Evolutionary conservation across 2,329 filamentous ascomycete species (phyloP), one percentile per base, ranked within the genome.

Genomic region (Penicillium palitans): DNA sequence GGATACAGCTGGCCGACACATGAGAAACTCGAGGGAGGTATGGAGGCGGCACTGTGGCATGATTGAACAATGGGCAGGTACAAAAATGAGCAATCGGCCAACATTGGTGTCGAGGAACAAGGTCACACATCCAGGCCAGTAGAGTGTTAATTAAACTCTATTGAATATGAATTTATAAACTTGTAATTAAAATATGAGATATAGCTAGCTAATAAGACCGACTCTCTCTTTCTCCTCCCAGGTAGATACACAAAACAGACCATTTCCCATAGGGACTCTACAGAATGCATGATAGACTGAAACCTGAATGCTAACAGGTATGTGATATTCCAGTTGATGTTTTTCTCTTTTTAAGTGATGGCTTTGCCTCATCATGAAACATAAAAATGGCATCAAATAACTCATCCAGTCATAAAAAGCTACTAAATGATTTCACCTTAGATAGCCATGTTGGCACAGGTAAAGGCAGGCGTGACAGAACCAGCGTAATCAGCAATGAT

Each of bases 401-500:
- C 21, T 9, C 6, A 44, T 35, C 24, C 15, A 15, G 15, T 21
- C 24, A 52, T 4, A 19, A 33, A 15, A 15, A 24, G 19, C 19
- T 35, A 17, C n/a, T 9, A 12, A 24, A 25, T 19, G 10, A 7
- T 5, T 17, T 2, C 8, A 19, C 19, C 13, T 73, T 71, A 82
- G n/a, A 83, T 75, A 24, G 79, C 70, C 55, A 81, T 59, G 69
- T 82, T 79, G 5, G 76, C 75, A 71, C 81, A 83, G 40, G 76
- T 79, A 58, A 83, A 83, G 3, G 80, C 79, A 12, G 80, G 80
- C 39, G 70, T 75, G 1, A 75, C 74, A 24, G 67, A 61, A 2
- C 76, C 75, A 2, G 76, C 70, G 56, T 83, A 83, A 70, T 83
- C 81, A 4, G 72, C 74, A 55, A 82, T 81, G 52, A 83, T 83